phyloP scores from a whole-genome alignment of 2,329 filamentous ascomycete genomes.

The Aspergillus fructus region DNA sequence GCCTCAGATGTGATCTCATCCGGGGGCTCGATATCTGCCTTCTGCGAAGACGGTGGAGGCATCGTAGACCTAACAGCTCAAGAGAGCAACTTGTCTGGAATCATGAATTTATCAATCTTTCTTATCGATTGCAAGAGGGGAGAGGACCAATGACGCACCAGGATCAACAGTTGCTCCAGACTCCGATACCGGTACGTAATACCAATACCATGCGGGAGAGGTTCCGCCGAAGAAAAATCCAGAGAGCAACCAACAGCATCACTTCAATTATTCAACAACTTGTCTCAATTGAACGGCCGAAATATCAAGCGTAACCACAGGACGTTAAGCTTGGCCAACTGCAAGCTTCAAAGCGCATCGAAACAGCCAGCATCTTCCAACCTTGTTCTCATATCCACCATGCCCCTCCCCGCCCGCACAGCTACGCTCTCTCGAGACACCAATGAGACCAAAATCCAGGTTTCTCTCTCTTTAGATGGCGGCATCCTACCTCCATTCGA shows the following conservation, averaged over 20 bases:
- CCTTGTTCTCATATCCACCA: not conserved
- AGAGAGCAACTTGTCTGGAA: not conserved
- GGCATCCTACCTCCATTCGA: slow-evolving; percentile 57
- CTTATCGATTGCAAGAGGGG: not conserved
- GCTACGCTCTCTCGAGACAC: slow-evolving; percentile 82
- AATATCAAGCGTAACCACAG: not conserved
- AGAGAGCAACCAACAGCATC: not conserved
- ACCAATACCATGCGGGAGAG: slow-evolving; percentile 7
- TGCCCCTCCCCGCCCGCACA: slow-evolving; percentile 61
- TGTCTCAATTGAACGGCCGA: slow-evolving; percentile 4
- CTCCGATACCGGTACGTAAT: slow-evolving; percentile 5
- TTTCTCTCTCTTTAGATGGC: slow-evolving; percentile 91
- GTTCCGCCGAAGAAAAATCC: slow-evolving; percentile 7
- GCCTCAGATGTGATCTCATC: slow-evolving; percentile 43
- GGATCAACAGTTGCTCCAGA: slow-evolving; percentile 15
- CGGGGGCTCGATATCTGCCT: slow-evolving; percentile 42
- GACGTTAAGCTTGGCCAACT: not conserved
- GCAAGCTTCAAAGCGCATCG: not conserved
- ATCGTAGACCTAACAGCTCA: slow-evolving; percentile 24
- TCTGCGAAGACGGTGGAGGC: slow-evolving; percentile 43
- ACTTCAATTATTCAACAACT: slow-evolving; percentile 7
- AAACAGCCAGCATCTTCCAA: not conserved
- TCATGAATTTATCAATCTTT: not conserved
- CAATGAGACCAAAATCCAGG: slow-evolving; percentile 96
- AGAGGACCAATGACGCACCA: slow-evolving; percentile 9